phyloP scores from a whole-genome alignment of 176 grass and related monocot species.

The Lolium perenne region DNA sequence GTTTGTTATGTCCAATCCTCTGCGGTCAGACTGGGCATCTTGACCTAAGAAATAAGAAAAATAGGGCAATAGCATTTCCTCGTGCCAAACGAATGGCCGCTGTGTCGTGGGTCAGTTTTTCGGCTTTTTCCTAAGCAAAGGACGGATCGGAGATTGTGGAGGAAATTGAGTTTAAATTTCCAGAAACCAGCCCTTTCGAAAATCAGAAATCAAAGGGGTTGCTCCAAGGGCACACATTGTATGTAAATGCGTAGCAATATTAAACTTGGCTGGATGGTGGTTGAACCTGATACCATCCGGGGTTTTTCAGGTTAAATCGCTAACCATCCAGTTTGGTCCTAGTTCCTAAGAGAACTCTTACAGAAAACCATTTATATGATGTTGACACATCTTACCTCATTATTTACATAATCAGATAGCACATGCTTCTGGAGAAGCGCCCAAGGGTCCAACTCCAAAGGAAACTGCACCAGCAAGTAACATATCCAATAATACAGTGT shows the following conservation, averaged over 20 bases:
- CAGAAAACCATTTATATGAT: conserved; percentile 33
- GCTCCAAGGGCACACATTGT: not conserved
- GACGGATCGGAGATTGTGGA: no score
- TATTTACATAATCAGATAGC: conserved; percentile 83
- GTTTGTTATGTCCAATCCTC: not conserved
- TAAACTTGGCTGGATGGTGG: conserved; percentile 20
- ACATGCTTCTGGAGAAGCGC: conserved; percentile 81
- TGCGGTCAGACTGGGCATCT: not conserved
- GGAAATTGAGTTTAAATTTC: no score
- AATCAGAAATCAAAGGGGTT: not conserved
- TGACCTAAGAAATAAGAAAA: no score
- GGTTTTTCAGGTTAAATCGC: conserved; percentile 28
- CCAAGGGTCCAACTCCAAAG: conserved; percentile 90
- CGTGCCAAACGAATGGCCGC: no score
- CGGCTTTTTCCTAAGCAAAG: no score
- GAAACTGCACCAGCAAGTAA: conserved; percentile 71
- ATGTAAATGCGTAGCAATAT: not conserved
- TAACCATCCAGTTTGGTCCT: conserved; percentile 8
- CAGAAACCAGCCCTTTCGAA: no score
- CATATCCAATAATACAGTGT: conserved; percentile 13
- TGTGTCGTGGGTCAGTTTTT: no score
- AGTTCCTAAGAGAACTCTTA: not conserved
- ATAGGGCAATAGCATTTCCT: no score
- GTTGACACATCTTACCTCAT: conserved; percentile 64
- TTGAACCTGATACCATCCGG: not conserved